Percentiles rank a stretch among this genome's conserved stretches.
Evolutionary conservation across 2,329 filamentous ascomycete species (phyloP).

Genomic region (Teratosphaeria pseudoeucalypti): DNA sequence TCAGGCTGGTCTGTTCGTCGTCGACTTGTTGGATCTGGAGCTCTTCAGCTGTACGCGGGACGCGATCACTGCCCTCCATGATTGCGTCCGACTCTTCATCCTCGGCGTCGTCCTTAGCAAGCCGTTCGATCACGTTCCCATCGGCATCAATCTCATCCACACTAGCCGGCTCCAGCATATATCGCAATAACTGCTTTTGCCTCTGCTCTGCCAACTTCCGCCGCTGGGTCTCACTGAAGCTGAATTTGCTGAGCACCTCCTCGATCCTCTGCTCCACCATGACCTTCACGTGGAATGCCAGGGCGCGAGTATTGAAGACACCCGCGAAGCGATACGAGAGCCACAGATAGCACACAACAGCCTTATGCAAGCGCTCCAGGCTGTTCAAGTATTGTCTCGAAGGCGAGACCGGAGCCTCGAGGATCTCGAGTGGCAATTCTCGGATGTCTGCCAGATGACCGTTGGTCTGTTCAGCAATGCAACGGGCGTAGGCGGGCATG

Average conservation of each 20-base stretch:
- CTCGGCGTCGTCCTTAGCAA: background rate
- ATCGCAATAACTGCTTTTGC: constrained; percentile 17
- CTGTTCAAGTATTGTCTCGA: constrained; percentile 50
- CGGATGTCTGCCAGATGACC: constrained; percentile 63
- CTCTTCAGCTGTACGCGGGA: constrained; percentile 31
- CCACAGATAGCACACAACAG: constrained; percentile 82
- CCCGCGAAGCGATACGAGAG: constrained; percentile 79
- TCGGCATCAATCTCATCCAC: constrained; percentile 2
- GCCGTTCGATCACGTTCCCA: background rate
- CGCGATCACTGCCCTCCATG: constrained; percentile 13
- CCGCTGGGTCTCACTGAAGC: constrained; percentile 24
- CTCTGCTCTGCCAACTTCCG: constrained; percentile 17
- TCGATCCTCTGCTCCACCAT: constrained; percentile 70
- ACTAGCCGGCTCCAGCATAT: constrained; percentile 5
- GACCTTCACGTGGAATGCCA: constrained; percentile 70
- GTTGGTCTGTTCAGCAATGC: constrained; percentile 56
- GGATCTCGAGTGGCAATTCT: constrained; percentile 59
- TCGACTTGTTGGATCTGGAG: background rate
- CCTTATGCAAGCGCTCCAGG: constrained; percentile 71
- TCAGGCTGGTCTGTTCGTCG: background rate
- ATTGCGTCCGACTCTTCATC: background rate
- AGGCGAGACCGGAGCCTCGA: constrained; percentile 35
- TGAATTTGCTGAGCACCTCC: constrained; percentile 49
- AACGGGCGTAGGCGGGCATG: constrained; percentile 54
- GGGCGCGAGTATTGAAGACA: constrained; percentile 61